Percentiles rank a stretch among this genome's conserved stretches.
These are phyloP conservation scores for Talaromyces verruculosus DNA, from an alignment of 2,329 filamentous ascomycete species.

Conservation along the genomic window DNA sequence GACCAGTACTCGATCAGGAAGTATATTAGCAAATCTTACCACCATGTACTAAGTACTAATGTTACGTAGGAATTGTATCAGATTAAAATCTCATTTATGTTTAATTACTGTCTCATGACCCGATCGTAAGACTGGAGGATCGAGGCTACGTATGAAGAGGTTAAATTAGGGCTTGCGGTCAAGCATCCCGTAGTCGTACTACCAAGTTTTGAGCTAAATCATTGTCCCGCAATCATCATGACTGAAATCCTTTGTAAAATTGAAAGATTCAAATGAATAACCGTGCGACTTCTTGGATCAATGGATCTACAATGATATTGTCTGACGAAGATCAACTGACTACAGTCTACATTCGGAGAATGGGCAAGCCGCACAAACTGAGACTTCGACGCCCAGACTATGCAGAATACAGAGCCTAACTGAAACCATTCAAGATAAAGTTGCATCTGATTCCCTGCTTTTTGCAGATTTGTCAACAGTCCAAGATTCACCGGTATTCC, in stretches of 20 bases:
- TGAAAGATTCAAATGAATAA: not conserved
- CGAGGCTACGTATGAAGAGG: not conserved
- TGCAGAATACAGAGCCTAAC: not conserved
- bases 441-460: not conserved
- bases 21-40: not conserved
- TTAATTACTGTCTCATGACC: not conserved
- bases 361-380: not conserved
- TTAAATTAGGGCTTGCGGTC: constrained; percentile 1
- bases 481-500: not conserved
- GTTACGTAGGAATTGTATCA: not conserved
- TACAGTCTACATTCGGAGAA: not conserved
- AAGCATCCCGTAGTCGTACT: not conserved
- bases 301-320: not conserved
- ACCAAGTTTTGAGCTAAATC: not conserved
- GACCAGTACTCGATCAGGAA: not conserved
- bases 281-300: not conserved
- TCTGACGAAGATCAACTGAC: not conserved
- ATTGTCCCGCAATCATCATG: not conserved
- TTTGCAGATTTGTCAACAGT: not conserved
- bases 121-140: not conserved
- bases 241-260: not conserved
- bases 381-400: not conserved
- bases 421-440: not conserved
- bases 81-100: not conserved
- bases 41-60: not conserved